Evolutionary conservation across 768 basidiomycete genomes (phyloP).

Genomic region (Lactifluus rugatus): DNA sequence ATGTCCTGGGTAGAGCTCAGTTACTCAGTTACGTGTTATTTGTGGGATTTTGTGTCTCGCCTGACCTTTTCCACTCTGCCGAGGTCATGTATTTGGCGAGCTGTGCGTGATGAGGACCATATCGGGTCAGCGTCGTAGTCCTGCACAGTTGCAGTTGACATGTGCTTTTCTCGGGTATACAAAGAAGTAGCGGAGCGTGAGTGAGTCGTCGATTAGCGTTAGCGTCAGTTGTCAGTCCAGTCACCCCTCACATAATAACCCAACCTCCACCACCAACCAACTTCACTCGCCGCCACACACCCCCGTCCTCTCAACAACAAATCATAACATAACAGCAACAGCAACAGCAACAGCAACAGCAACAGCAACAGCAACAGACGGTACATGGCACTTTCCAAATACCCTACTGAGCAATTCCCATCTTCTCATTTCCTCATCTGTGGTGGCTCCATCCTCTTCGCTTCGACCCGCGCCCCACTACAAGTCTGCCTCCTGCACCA

Average conservation of each 20-base stretch:
- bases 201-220: background rate
- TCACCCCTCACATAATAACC: too few relatives aligned
- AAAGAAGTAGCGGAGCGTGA: too few relatives aligned
- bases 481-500: conserved; percentile 28
- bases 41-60: background rate
- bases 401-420: conserved; percentile 6
- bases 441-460: conserved; percentile 26
- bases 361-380: background rate
- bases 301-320: background rate
- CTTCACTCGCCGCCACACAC: too few relatives aligned
- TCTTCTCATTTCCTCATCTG: conserved; percentile 24
- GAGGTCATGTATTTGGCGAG: conserved; percentile 71
- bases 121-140: conserved; percentile 43
- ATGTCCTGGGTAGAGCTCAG: conserved; percentile 46
- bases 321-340: background rate
- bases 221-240: too few relatives aligned
- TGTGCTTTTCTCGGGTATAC: background rate
- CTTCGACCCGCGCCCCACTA: conserved; percentile 14
- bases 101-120: conserved; percentile 73
- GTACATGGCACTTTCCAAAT: conserved; percentile 4
- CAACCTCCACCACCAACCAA: too few relatives aligned
- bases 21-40: too few relatives aligned
- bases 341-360: too few relatives aligned
- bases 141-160: background rate
- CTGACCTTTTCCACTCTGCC: conserved; percentile 71